Percentiles rank a stretch among this genome's conserved stretches.
phyloP scores from a whole-genome alignment of 257 asterid genomes.

The Fraxinus excelsior region DNA sequence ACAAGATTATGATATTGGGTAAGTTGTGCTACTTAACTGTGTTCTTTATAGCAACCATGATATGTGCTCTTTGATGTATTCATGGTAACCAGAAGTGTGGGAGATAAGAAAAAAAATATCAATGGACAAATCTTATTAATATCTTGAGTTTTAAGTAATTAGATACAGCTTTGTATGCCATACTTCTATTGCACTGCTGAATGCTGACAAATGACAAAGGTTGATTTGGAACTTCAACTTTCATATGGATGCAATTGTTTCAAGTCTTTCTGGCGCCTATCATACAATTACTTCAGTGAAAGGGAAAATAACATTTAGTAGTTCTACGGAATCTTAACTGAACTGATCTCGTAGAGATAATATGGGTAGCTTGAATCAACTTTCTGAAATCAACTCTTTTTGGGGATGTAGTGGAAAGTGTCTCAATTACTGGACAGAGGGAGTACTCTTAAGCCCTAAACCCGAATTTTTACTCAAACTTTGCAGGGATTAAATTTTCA shows the following conservation, averaged over 20 bases:
- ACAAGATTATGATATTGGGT: slow-evolving; percentile 88
- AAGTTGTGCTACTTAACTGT: slow-evolving; percentile 19
- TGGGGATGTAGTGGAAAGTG: background rate
- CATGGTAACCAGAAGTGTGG: background rate
- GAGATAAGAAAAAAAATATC: background rate
- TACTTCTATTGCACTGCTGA: slow-evolving; percentile 1
- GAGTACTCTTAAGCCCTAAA: background rate
- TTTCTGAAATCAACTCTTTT: background rate
- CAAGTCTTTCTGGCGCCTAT: background rate
- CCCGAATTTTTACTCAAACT: no score
- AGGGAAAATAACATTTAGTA: background rate
- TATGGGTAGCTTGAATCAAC: no score
- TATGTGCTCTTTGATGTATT: background rate
- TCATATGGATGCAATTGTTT: background rate
- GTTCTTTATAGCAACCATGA: background rate
- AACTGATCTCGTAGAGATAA: background rate
- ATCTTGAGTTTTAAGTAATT: background rate
- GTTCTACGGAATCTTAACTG: background rate
- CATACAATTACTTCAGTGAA: background rate
- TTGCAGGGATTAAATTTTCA: no score
- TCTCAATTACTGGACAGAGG: background rate
- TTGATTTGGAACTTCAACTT: background rate
- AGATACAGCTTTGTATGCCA: background rate
- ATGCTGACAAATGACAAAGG: background rate
- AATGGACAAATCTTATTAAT: background rate